These are phyloP conservation scores for Lentinula edodes DNA, from an alignment of 768 basidiomycete genomes.

Conservation along the genomic window DNA sequence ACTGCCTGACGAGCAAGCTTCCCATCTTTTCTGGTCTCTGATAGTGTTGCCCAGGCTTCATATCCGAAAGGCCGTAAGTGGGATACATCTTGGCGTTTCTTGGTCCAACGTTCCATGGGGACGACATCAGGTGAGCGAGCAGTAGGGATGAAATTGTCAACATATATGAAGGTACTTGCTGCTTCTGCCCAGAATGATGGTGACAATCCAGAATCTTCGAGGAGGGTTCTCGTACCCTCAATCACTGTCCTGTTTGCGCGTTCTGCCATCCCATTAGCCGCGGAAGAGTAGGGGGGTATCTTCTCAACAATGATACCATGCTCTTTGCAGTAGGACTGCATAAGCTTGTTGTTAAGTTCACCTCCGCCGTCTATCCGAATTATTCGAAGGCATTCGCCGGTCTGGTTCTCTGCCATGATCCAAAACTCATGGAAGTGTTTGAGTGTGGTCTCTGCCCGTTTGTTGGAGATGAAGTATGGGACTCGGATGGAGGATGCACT, in stretches of 20 bases:
- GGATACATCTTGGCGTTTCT: background rate
- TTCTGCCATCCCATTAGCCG: slow-evolving; percentile 22
- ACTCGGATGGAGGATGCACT: slow-evolving; percentile 10
- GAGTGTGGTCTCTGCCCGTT: too few species aligned
- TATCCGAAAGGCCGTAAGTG: background rate
- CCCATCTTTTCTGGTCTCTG: background rate
- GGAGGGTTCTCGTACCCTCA: slow-evolving; percentile 9
- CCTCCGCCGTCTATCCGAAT: slow-evolving; percentile 21
- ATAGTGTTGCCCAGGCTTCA: background rate
- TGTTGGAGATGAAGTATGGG: slow-evolving; percentile 17
- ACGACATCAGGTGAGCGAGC: background rate
- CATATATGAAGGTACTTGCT: background rate
- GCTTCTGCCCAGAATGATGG: background rate
- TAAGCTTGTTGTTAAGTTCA: slow-evolving; percentile 20
- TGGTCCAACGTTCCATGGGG: background rate
- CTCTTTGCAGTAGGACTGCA: slow-evolving; percentile 10
- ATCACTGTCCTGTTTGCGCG: slow-evolving; percentile 15
- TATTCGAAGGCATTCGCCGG: slow-evolving; percentile 7
- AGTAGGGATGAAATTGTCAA: background rate
- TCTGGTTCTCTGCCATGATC: slow-evolving; percentile 12
- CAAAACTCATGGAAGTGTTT: slow-evolving; percentile 12
- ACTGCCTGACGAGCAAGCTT: background rate
- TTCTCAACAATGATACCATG: slow-evolving; percentile 18
- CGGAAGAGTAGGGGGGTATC: slow-evolving; percentile 17
- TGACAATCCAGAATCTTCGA: background rate